Conservation (phyloP, 140 eudicot genomes). For the Ambrosia hybrid region DNA sequence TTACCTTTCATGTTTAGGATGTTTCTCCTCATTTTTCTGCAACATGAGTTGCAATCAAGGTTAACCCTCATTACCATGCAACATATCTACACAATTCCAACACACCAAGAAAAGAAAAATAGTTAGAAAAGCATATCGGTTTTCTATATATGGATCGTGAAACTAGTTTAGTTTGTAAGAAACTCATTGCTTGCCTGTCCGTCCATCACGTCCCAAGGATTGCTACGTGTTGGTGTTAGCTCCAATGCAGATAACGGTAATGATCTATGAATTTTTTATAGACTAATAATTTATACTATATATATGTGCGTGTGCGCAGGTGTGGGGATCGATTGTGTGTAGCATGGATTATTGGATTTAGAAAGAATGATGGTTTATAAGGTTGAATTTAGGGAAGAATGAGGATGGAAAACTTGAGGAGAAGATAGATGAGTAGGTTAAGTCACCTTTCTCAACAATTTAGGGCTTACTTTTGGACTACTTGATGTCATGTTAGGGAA, state of each 20-base stretch:
- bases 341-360: constrained; percentile 9
- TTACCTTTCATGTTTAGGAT: constrained; percentile 84
- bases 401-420: constrained; percentile 32
- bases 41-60: constrained; percentile 80
- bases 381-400: constrained; percentile 23
- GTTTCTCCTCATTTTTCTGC: constrained; percentile 72
- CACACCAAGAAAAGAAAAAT: not conserved
- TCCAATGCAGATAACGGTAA: not conserved
- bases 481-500: constrained; percentile 47
- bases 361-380: constrained; percentile 10
- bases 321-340: constrained; percentile 6
- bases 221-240: not conserved
- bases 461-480: constrained; percentile 37
- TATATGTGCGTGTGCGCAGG: not conserved
- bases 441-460: constrained; percentile 41
- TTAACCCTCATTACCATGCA: constrained; percentile 89
- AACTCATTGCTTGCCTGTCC: constrained; percentile 32
- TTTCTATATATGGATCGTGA: not conserved
- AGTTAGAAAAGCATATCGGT: not conserved
- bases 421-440: constrained; percentile 37
- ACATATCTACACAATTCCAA: constrained; percentile 40
- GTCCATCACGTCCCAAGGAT: constrained; percentile 26
- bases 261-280: not conserved
- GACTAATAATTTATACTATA: not conserved
- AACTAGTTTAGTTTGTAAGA: not conserved